Evolutionary conservation across 2,329 filamentous ascomycete species (phyloP).

Genomic region (Pseudogymnoascus pannorum): DNA sequence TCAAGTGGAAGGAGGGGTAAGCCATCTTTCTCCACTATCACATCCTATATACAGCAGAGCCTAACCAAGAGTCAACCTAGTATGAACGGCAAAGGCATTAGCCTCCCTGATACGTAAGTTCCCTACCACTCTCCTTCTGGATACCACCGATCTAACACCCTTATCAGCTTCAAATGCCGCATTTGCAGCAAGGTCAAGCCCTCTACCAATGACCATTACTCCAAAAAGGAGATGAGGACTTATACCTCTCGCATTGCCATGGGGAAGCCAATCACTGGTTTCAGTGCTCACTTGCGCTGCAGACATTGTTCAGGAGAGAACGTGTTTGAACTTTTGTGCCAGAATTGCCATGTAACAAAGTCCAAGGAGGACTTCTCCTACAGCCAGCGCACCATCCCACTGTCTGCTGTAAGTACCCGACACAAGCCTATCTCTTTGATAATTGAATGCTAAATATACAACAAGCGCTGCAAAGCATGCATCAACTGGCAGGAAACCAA

Average conservation of each 20-base stretch:
- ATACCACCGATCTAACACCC: conserved; percentile 8
- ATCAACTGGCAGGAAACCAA: conserved; percentile 20
- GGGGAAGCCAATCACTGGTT: conserved; percentile 15
- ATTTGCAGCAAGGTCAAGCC: conserved; percentile 37
- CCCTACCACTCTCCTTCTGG: not conserved
- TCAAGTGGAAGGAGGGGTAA: not conserved
- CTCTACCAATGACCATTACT: conserved; percentile 30
- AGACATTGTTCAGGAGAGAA: conserved; percentile 36
- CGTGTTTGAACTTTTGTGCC: conserved; percentile 40
- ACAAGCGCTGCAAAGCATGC: conserved; percentile 36
- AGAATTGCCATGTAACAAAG: conserved; percentile 39
- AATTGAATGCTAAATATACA: conserved; percentile 6
- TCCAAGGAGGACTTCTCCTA: conserved; percentile 43
- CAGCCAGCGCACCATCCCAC: conserved; percentile 36
- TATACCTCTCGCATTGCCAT: conserved; percentile 18
- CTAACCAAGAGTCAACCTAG: not conserved
- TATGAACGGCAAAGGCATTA: conserved; percentile 9
- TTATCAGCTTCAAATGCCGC: conserved; percentile 37
- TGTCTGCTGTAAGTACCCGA: conserved; percentile 28
- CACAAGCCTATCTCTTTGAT: not conserved
- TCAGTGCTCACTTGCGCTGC: conserved; percentile 31
- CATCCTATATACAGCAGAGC: not conserved
- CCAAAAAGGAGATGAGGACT: conserved; percentile 38
- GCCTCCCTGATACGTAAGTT: conserved; percentile 12
- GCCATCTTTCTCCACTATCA: not conserved